Evolutionary conservation across 2,329 filamentous ascomycete genomes (phyloP), one percentile per base, ranked within the genome.

Genomic region (Ophiostoma sp.): DNA sequence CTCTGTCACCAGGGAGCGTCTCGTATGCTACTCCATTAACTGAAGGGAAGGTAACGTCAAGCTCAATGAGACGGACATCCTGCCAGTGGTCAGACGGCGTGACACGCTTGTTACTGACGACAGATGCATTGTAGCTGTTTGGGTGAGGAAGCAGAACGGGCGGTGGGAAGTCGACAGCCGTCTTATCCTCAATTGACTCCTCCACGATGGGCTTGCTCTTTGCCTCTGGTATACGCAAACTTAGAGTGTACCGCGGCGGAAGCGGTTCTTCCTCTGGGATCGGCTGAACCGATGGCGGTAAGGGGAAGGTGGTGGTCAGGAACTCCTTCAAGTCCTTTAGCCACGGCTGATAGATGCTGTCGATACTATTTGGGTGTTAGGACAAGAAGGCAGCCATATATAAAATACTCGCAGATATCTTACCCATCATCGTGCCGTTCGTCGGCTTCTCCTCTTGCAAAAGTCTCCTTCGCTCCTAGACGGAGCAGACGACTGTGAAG

Each of bases 351-450:
- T 95, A 96, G 39, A 90, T 90, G 48, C 93, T 93, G 79, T 97
- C 94, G 48, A 95, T 89, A 0, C 94, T 95, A 74, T 42, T 6
- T 1, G 48, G 5, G 69, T 59, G 45, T 50, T 5, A 57, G 64
- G 72, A 33, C 42, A 11, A 12, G 6, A 15, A 19, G 7, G 33
- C 2, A 15, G 15, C 19, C 48, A 4, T 39, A n/a, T 48, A 71
- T 75, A 42, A 9, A n/a, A 15, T 15, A 22, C 31, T 2, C 0
- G 11, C 6, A 39, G 22, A 8, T 1, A 12, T 57, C 88, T 77
- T 84, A 96, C 91, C 95, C 95, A 82, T 98, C 95, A 33, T 93
- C 90, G 84, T 98, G 94, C 80, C 97, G 93, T 78, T 98, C 95
- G 79, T 99, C 96, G 28, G 92, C 94, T 82, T 99, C 96, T 15